Base-by-base conservation (phyloP, 441 rosid genomes). In the Mallotus repandus region DNA sequence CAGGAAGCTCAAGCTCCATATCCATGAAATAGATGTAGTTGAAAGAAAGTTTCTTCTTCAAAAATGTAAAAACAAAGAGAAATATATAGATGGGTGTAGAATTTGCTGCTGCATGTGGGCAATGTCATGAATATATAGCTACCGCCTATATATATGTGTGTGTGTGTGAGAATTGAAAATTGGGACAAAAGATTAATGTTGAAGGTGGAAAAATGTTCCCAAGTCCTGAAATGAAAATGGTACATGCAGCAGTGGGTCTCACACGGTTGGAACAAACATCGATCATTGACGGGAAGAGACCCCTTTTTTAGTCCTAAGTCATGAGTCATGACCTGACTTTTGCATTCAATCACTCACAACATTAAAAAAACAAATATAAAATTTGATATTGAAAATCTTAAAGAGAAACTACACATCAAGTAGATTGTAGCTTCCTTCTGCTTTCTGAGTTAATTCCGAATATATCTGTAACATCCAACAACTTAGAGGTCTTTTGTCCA, bases 1-100 rank as follows among this genome's bases (percentile, higher is more conserved):
- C 86, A 14, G 86, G 86, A 12, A 82, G 72, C 19, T 2, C 68
- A 16, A 79, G n/a, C 41, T 68, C 71, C 41, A 71, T 69, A 21
- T 22, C 3, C 32, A 29, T 18, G 50, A 41, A 63, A 16, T 11
- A 32, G 25, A 3, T 43, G 46, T 43, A 9, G 0, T 0, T 43
- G 46, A 6, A 43, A 43, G 46, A 43, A 43, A 43, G 32, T 29
- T 29, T 29, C 32, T 29, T 2, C 32, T 29, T 29, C 32, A 29
- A 29, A 29, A 29, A 29, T 29, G 32, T 29, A 29, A 29, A 29
- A 29, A 29, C 32, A 29, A 29, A 29, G 32, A 29, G 32, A 29
- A 29, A 29, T 29, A 2, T 29, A 29, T 29, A 29, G 32, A 29
- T 29, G 2, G 32, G 2, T 29, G 32, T 29, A 29, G 32, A 29